Conservation (phyloP, 441 rosid species). For the Arabidopsis lyrata region DNA sequence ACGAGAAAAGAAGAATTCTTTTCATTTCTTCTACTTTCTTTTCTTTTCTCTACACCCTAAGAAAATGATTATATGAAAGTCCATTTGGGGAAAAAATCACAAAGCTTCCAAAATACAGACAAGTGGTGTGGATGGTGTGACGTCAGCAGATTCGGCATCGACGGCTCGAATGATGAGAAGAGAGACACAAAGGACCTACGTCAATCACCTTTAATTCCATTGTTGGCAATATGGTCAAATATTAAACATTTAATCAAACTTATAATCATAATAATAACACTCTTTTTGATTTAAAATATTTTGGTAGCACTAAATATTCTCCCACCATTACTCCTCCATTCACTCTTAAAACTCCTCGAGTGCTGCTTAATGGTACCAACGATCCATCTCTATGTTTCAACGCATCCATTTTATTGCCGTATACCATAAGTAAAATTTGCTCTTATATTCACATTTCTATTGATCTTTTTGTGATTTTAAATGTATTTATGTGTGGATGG, state of each 20-base stretch:
- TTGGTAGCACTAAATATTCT: slow-evolving; percentile 27
- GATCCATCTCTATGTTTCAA: slow-evolving; percentile 39
- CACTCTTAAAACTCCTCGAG: slow-evolving; percentile 37
- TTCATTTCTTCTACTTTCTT: too few species aligned
- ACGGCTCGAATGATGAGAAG: slow-evolving; percentile 47
- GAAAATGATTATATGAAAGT: slow-evolving; percentile 19
- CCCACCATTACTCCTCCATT: slow-evolving; percentile 41
- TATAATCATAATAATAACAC: slow-evolving; percentile 28
- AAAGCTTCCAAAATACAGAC: slow-evolving; percentile 38
- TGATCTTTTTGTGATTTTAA: neutral
- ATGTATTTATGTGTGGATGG: neutral
- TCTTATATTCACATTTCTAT: neutral
- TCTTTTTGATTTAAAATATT: slow-evolving; percentile 1
- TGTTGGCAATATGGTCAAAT: slow-evolving; percentile 34
- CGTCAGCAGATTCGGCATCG: slow-evolving; percentile 53
- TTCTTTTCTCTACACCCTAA: too few species aligned
- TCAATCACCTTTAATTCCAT: slow-evolving; percentile 40
- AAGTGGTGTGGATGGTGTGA: slow-evolving; percentile 33
- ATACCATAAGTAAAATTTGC: neutral
- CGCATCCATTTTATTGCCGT: slow-evolving; percentile 19
- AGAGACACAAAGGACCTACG: slow-evolving; percentile 39
- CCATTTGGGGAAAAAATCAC: slow-evolving; percentile 42
- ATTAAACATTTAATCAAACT: slow-evolving; percentile 43
- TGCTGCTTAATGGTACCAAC: slow-evolving; percentile 38
- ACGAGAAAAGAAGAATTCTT: too few species aligned